phyloP scores from a whole-genome alignment of 495 filamentous ascomycete species.

The Trichoderma orchidacearum region DNA sequence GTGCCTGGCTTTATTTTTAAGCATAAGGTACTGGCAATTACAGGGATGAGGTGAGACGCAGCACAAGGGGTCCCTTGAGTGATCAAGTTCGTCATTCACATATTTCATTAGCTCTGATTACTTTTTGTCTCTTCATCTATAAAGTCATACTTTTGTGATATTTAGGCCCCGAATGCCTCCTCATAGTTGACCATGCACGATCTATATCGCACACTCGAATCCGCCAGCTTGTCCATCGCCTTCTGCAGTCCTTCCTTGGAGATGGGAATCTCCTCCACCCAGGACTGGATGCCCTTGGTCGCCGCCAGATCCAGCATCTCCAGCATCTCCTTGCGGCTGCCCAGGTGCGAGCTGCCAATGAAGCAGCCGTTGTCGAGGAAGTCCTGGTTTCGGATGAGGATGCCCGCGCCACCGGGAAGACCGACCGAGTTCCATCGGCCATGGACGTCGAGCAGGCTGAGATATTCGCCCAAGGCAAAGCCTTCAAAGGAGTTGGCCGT shows the following conservation, averaged over 20 bases:
- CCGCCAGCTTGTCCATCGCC: conserved; percentile 52
- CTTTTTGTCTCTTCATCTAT: not conserved
- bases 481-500: conserved; percentile 39
- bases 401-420: conserved; percentile 66
- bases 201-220: conserved; percentile 51
- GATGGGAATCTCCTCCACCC: conserved; percentile 69
- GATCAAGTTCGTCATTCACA: too few species aligned
- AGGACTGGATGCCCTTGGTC: conserved; percentile 67
- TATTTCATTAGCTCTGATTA: not conserved
- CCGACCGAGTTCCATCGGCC: conserved; percentile 75
- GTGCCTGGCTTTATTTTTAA: too few species aligned
- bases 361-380: conserved; percentile 65
- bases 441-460: conserved; percentile 70
- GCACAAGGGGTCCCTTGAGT: too few species aligned
- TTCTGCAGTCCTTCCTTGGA: conserved; percentile 53
- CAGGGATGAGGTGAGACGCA: too few species aligned
- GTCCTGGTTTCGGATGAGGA: conserved; percentile 61
- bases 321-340: conserved; percentile 66
- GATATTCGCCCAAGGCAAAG: conserved; percentile 52
- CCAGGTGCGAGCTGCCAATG: conserved; percentile 71
- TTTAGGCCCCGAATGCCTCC: conserved; percentile 21
- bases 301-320: conserved; percentile 72
- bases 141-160: not conserved
- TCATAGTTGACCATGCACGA: conserved; percentile 33
- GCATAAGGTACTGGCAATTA: too few species aligned